Evolutionary conservation across 202 grass and related monocot genomes (phyloP), one percentile per base, ranked within the genome.

Genomic region (Eragrostis tef): DNA sequence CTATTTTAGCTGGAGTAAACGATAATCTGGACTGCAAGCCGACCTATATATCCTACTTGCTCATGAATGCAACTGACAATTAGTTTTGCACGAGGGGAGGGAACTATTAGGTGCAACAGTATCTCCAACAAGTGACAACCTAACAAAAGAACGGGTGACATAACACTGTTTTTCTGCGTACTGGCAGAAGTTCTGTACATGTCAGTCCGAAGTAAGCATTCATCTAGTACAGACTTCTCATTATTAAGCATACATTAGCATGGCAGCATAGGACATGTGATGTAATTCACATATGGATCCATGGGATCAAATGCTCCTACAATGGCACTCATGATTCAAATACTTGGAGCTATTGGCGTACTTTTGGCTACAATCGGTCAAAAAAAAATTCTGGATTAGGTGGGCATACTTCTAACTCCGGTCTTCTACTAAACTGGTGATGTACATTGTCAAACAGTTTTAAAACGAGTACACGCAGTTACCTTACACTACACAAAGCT

Each of bases 1-100:
- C 21, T 53, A 79, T 53, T 52, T 31, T 53, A 82, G 36, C 50
- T 52, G 50, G 34, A 67, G 15, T 74, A 54, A 52, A 65, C 66
- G 34, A 27, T 85, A 85, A 71, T 77, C 16, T 63, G 77, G 81
- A 89, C 20, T 67, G 20, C 41, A 58, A 50, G 49, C 56, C 25
- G 69, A 39, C 48, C 25, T 72, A 72, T 81, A 70, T 27, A 70
- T 72, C 64, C 65, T 60, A 42, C 77, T 77, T 81, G 82, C 47
- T 71, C 71, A 85, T 47, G 65, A 89, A 71, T 65, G 56, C 54
- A 81, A 70, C 57, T 76, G 34, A 42, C 5, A 64, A 79, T 80
- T 25, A 46, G 62, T 85, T 80, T 44, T 50, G 49, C 15, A 17
- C 61, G 77, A 75, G 1, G 27, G 57, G 15, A 85, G 64, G 53